Evolutionary conservation across 2,329 filamentous ascomycete species (phyloP), one percentile per base, ranked within the genome.

Genomic region (Cadophora malorum): DNA sequence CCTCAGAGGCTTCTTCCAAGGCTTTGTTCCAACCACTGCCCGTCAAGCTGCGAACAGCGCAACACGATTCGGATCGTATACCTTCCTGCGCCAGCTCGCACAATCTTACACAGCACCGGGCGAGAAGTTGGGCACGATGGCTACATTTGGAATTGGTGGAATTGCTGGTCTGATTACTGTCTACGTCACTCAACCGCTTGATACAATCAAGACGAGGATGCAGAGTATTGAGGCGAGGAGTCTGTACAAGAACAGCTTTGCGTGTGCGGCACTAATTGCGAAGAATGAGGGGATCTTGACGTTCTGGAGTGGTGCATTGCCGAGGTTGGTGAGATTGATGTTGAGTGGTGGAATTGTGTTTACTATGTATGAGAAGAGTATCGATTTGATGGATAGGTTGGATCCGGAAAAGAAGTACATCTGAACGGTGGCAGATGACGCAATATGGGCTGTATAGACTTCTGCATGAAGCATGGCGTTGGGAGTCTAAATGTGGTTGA

Each of bases 151-250:
- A 1, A 93, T 97, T 74, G 96, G 96, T 64, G 95, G 92, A 25
- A 81, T 96, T 28, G 95, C 96, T 0, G 96, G 96, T 1, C 81
- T 96, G 5, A 94, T 98, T 70, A 99, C 96, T 1, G 96, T 99
- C 65, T 94, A 88, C 69, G 88, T 88, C 35, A 90, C 88, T 64
- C 88, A 90, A 78, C 88, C 88, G 23, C 83, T 99, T 53, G 96
- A 99, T 79, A 98, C 95, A 0, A 87, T 99, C 79, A 99, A 99
- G 87, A 99, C 96, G 72, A 82, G 93, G 70, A 99, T 99, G 96
- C 96, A 99, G 86, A 97, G 93, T 73, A 90, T 97, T 69, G 93
- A 97, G 79, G 93, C 95, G 41, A 87, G 86, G 70, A 83, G 81
- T 53, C 81, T 90, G 69, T 99, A 99, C 78, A 94, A 91, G 78